Conservation (phyloP, 1,139 yeast species). For the Geotrichum aggregatum region DNA sequence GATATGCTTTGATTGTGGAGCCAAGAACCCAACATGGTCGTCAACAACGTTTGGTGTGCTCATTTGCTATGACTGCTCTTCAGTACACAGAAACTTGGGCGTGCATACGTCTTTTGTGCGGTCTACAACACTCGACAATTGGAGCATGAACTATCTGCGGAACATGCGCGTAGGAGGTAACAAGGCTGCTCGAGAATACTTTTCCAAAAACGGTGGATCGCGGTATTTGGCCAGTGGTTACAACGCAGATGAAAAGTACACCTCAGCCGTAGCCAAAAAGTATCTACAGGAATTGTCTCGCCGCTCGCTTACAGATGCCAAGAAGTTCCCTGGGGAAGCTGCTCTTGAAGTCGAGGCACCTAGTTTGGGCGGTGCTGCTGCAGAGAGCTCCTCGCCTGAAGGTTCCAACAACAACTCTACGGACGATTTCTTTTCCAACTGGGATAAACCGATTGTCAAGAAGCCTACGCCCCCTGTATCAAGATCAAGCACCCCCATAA, state of each 20-base stretch:
- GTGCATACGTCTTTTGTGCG: constrained; percentile 96
- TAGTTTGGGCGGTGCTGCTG: constrained; percentile 33
- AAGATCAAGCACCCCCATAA: constrained; percentile 41
- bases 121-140: constrained; percentile 95
- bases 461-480: constrained; percentile 54
- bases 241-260: constrained; percentile 74
- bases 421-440: constrained; percentile 86
- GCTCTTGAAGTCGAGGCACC: constrained; percentile 43
- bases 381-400: constrained; percentile 36
- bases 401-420: constrained; percentile 39
- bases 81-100: constrained; percentile 90
- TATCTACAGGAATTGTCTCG: constrained; percentile 76
- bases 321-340: constrained; percentile 60
- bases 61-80: constrained; percentile 96
- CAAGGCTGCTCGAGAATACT: constrained; percentile 64
- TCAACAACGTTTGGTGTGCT: constrained; percentile 95
- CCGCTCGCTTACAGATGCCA: constrained; percentile 62
- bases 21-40: constrained; percentile 99
- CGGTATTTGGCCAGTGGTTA: constrained; percentile 53
- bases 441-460: constrained; percentile 69
- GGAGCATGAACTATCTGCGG: constrained; percentile 82
- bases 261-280: constrained; percentile 69
- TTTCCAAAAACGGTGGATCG: constrained; percentile 78
- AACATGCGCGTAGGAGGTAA: constrained; percentile 97
- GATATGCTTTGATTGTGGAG: constrained; percentile 88